Percentiles rank a stretch among this genome's conserved stretches.
phyloP scores from a whole-genome alignment of 2,329 filamentous ascomycete genomes.

The Xylariaceae sp. region DNA sequence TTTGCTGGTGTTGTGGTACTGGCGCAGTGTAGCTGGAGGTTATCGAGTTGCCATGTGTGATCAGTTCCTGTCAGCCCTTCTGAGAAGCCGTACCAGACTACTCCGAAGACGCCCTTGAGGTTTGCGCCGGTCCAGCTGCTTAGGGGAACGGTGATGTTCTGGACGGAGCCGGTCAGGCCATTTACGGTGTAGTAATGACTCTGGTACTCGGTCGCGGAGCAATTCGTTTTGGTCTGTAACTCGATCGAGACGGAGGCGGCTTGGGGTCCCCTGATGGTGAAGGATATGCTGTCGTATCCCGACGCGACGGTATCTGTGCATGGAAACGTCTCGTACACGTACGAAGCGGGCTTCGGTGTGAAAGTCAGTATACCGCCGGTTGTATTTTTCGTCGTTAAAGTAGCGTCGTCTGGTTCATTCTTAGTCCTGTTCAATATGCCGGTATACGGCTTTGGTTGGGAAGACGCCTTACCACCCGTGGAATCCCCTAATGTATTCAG shows the following conservation, averaged over 20 bases:
- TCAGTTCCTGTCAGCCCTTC: slow-evolving; percentile 28
- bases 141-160: slow-evolving; percentile 49
- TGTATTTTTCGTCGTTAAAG: slow-evolving; percentile 25
- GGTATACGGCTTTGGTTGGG: background rate
- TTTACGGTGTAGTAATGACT: slow-evolving; percentile 44
- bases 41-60: slow-evolving; percentile 48
- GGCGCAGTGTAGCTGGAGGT: slow-evolving; percentile 43
- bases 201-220: slow-evolving; percentile 23
- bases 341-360: slow-evolving; percentile 26
- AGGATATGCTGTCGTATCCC: slow-evolving; percentile 28
- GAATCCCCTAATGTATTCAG: slow-evolving; percentile 25
- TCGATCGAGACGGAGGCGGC: slow-evolving; percentile 32
- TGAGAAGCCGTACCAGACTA: slow-evolving; percentile 38
- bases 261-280: slow-evolving; percentile 30
- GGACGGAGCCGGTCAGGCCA: slow-evolving; percentile 45
- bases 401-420: slow-evolving; percentile 27
- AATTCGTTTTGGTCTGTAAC: slow-evolving; percentile 27
- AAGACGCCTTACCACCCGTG: slow-evolving; percentile 28
- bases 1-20: slow-evolving; percentile 16
- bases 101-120: slow-evolving; percentile 43
- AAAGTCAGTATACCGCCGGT: slow-evolving; percentile 28
- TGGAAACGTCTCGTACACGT: slow-evolving; percentile 31
- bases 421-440: slow-evolving; percentile 5
- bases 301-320: slow-evolving; percentile 23
- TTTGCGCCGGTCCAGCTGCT: slow-evolving; percentile 46